These are phyloP conservation scores for Naganishia onofrii DNA, from an alignment of 768 basidiomycete species.

Conservation along the genomic window DNA sequence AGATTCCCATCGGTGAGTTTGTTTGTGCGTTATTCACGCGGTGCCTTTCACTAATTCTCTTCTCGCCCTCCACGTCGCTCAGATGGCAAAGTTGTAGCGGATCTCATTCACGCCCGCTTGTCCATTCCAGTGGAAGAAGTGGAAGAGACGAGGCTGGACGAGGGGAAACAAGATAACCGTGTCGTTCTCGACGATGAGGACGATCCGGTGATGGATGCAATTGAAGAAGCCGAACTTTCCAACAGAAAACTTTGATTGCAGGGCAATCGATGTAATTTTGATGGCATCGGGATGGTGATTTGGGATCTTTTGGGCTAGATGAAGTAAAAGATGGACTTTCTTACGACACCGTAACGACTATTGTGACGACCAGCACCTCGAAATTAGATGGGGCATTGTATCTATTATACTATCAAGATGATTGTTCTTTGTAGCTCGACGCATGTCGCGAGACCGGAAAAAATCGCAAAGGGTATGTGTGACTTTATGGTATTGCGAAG, in stretches of 20 bases:
- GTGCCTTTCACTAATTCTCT: neutral
- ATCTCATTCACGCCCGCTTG: slow-evolving; percentile 31
- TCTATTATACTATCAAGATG: neutral
- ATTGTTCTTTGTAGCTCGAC: neutral
- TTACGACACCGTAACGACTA: slow-evolving; percentile 13
- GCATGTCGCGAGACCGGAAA: no score
- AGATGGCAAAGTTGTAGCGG: slow-evolving; percentile 33
- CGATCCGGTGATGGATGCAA: slow-evolving; percentile 28
- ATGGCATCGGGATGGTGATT: neutral
- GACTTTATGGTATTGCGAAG: no score
- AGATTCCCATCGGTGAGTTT: slow-evolving; percentile 71
- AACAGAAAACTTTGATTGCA: neutral
- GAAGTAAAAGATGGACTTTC: slow-evolving; percentile 1
- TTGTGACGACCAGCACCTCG: neutral
- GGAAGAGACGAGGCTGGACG: slow-evolving; percentile 17
- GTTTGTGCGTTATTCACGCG: neutral
- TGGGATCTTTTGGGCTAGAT: neutral
- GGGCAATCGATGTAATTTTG: neutral
- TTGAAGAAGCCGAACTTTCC: slow-evolving; percentile 20
- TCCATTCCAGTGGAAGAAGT: slow-evolving; percentile 28
- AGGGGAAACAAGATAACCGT: neutral
- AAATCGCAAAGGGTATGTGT: no score
- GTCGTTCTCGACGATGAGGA: slow-evolving; percentile 25
- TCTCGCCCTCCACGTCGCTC: neutral
- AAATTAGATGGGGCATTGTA: slow-evolving; percentile 15